Base-by-base conservation (phyloP, 768 basidiomycete genomes). In the Kwoniella newhampshirensis region DNA sequence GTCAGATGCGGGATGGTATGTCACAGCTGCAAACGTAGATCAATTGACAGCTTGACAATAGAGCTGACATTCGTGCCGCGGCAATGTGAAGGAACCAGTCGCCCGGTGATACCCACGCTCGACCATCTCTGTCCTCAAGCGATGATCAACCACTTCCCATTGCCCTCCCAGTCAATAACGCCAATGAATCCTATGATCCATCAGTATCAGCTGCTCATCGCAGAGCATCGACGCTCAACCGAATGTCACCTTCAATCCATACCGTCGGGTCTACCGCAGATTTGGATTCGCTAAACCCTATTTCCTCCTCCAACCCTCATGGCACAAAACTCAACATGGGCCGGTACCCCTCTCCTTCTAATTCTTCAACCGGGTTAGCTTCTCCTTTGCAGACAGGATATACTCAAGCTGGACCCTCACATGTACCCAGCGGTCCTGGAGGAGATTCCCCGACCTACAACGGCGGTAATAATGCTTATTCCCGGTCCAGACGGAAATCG, bases 1-100 rank as follows among this genome's bases (percentile, higher is more conserved):
- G 70, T 71, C 70, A 46, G 67, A 68, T 46, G 52, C 45, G 3
- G 70, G 67, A 51, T 71, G 70, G 70, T 71, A 46, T 44, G 69
- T 55, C 15, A 36, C 21, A 15, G 18, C 12, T 28, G 26, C 11
- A 15, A 13, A 13, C 21, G n/a, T 44, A 18, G 13, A 44, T 15
- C 25, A 8, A 47, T 17, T 13, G 17, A 26, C 45, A 12, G 41
- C 41, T 13, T 43, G 28, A 37, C 21, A 37, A 15, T 30, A 11
- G 23, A 25, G 40, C 20, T 39, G 28, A 39, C 30, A 46, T 27
- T 20, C 27, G 2, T 41, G 43, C 17, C 26, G 32, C 30, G 20
- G 7, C n/a, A 23, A 44, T 41, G 3, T 36, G 15, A 35, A 61
- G 64, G 60, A 55, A 46, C n/a, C n/a, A 39, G 9, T 36, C 50